A percentile compares a stretch with the other conserved stretches of the same genome.
Evolutionary conservation across 306 rosid species (phyloP).

Genomic region (Dicorynia guianensis): DNA sequence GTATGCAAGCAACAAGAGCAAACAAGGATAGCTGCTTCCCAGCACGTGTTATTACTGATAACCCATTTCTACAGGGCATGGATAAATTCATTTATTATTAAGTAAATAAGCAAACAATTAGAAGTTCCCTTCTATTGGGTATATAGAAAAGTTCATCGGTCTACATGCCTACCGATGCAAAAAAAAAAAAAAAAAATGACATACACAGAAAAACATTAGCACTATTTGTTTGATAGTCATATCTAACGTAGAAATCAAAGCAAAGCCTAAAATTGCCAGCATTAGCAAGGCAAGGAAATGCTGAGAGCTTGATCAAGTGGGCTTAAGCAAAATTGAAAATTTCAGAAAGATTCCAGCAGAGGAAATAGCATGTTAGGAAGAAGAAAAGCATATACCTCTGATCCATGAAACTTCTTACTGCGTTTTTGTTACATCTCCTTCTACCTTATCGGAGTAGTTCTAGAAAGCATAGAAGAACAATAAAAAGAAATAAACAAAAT

Average conservation of each 20-base stretch:
- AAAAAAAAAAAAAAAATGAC: not conserved
- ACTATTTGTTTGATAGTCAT: constrained; percentile 17
- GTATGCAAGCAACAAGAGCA: not conserved
- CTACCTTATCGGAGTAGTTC: not conserved
- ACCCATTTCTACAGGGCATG: not conserved
- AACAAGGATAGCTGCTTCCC: not conserved
- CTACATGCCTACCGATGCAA: not conserved
- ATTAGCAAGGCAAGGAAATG: not conserved
- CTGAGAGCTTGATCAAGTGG: not conserved
- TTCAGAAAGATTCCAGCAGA: constrained; percentile 12
- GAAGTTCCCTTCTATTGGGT: not conserved
- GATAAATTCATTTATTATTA: not conserved
- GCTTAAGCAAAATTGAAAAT: constrained; percentile 18
- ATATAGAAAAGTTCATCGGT: not conserved
- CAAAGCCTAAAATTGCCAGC: not conserved
- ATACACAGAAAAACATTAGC: not conserved
- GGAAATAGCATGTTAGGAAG: constrained; percentile 21
- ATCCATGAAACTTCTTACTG: constrained; percentile 33
- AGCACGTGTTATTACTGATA: not conserved
- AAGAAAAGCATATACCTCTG: constrained; percentile 34
- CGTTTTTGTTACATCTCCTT: not conserved
- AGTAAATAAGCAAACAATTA: not conserved
- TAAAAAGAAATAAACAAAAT: not conserved
- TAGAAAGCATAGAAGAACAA: not conserved
- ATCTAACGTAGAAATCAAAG: not conserved